Percentiles rank a stretch among this genome's conserved stretches.
Evolutionary conservation across 2,329 filamentous ascomycete species (phyloP).

Genomic region (Trichoderma sp.): DNA sequence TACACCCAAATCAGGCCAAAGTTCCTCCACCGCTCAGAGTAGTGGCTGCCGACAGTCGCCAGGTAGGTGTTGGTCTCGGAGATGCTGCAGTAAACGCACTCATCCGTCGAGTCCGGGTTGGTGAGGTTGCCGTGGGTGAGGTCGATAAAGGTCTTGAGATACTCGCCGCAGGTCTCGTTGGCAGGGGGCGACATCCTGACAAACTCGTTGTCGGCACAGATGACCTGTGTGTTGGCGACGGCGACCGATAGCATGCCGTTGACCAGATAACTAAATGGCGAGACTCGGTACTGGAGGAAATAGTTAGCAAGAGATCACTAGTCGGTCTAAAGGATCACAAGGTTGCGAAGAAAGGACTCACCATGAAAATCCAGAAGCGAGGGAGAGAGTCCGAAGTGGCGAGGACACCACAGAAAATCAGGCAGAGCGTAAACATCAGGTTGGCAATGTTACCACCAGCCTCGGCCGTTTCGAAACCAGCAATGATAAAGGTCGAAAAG

Average conservation of each 20-base stretch:
- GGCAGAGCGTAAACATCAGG: constrained; percentile 69
- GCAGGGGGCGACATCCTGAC: constrained; percentile 64
- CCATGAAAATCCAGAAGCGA: constrained; percentile 80
- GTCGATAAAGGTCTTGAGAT: constrained; percentile 56
- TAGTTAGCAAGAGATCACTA: not conserved
- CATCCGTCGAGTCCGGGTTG: constrained; percentile 49
- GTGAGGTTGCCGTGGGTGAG: constrained; percentile 56
- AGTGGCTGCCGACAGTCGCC: constrained; percentile 52
- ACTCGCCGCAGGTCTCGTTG: constrained; percentile 62
- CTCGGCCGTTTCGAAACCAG: constrained; percentile 73
- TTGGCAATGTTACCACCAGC: constrained; percentile 76
- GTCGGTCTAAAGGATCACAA: too few species aligned
- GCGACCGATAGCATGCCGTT: constrained; percentile 70
- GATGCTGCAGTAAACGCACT: constrained; percentile 61
- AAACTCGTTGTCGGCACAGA: constrained; percentile 70
- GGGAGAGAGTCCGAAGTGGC: constrained; percentile 64
- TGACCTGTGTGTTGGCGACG: constrained; percentile 66
- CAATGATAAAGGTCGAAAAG: constrained; percentile 77
- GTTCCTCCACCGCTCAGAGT: constrained; percentile 66
- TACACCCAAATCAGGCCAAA: constrained; percentile 66
- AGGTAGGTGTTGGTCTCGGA: constrained; percentile 57
- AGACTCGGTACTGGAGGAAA: constrained; percentile 63
- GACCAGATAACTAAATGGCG: constrained; percentile 81
- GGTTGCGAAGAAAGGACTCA: constrained; percentile 12
- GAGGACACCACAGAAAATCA: constrained; percentile 78